phyloP scores from a whole-genome alignment of 306 rosid genomes.

The Inga oerstediana region DNA sequence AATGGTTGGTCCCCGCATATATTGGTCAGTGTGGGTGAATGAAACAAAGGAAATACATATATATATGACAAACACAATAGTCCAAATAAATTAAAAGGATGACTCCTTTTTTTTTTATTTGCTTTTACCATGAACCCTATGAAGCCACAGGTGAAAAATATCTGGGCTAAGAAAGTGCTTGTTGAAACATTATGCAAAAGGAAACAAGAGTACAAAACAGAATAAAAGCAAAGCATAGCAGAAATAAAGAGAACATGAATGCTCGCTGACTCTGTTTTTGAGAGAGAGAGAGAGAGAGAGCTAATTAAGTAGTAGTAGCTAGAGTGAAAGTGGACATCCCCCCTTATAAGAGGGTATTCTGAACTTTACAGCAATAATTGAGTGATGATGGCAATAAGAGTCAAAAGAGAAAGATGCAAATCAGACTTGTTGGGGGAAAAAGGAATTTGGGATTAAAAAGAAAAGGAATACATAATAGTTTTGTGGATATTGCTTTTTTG shows the following conservation, averaged over 20 bases:
- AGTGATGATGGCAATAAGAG: constrained; percentile 29
- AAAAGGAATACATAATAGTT: constrained; percentile 4
- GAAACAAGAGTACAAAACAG: constrained; percentile 36
- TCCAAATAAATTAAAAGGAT: constrained; percentile 44
- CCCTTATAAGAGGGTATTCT: constrained; percentile 25
- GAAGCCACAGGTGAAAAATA: constrained; percentile 37
- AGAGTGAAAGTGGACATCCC: constrained; percentile 4
- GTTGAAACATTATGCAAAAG: constrained; percentile 32
- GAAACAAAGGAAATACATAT: constrained; percentile 14
- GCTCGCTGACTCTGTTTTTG: constrained; percentile 33
- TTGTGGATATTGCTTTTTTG: constrained; percentile 11
- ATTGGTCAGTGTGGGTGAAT: constrained; percentile 43
- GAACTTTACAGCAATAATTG: constrained; percentile 47
- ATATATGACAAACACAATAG: constrained; percentile 44
- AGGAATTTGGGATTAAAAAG: constrained; percentile 18
- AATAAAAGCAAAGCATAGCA: constrained; percentile 37
- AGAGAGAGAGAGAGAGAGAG: neutral
- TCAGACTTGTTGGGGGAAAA: constrained; percentile 10
- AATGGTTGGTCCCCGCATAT: constrained; percentile 53
- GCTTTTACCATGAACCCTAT: constrained; percentile 45
- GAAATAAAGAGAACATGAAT: constrained; percentile 32
- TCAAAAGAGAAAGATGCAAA: constrained; percentile 29
- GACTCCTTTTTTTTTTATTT: neutral
- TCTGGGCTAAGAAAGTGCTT: constrained; percentile 36
- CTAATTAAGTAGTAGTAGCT: neutral